Base-by-base conservation (phyloP, 1,284 basidiomycete species). In the Pulveroboletus sp. region DNA sequence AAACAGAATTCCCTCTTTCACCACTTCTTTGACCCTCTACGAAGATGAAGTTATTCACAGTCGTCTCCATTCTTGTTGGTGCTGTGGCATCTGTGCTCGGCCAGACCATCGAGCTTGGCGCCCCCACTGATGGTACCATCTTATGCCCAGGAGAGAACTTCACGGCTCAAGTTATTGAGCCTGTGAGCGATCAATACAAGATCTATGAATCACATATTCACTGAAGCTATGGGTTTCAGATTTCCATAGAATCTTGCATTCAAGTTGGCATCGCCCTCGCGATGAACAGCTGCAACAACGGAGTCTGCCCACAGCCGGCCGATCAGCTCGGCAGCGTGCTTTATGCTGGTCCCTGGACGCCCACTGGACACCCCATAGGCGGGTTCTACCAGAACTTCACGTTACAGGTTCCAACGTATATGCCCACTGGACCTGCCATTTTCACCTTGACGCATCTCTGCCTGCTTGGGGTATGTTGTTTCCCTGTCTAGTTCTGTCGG, bases 371-470 rank as follows among this genome's bases (percentile, higher is more conserved):
- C 17, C 0, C 17, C 10, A 49, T 35, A 3, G 61, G 57, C 12
- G 72, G 70, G 12, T 62, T n/a, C 58, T 73, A 73, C 52, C 72
- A 71, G 57, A 67, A 73, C 51, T 72, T 72, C 20, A 58, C 69
- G 18, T 10, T 71, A 12, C 59, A 60, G 5, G 42, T 72, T 15
- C 14, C 60, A 0, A 1, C 12, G 2, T 61, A 49, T 24, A 35
- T 62, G 49, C 5, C 29, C 1, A 0, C 46, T 11, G 70, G 70
- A 39, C 62, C 56, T 31, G 70, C 62, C 15, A 58, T 73, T 42
- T 72, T 73, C 26, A 70, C 72, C 5, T 52, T 71, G 54, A 70
- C 69, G 1, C 69, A 71, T 48, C 54, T 71, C 14, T 70, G 70
- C 49, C 57, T 73, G 52, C 55, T 71, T 39, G 72, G 72, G 52